phyloP scores from a whole-genome alignment of 352 stramenopile species.

The Pythium brachiatum region DNA sequence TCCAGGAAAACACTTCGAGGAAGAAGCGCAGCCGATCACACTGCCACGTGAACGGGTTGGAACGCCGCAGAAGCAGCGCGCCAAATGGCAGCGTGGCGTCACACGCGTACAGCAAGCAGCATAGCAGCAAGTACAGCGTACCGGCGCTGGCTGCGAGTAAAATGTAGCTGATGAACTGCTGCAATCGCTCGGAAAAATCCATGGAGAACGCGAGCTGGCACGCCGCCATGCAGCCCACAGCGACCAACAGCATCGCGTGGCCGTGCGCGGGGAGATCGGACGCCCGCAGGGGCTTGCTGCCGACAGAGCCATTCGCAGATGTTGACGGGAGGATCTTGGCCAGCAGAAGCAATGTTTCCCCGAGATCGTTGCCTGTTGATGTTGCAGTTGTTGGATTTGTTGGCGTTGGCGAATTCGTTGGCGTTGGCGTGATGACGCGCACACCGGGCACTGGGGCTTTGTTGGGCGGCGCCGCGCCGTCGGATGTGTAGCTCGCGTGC shows the following conservation, averaged over 20 bases:
- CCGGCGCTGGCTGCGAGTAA: conserved; percentile 50
- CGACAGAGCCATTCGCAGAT: not conserved
- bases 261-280: not conserved
- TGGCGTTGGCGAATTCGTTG: not conserved
- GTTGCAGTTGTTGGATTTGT: not conserved
- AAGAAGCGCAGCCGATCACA: conserved; percentile 55
- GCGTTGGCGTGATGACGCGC: not conserved
- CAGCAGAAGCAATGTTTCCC: conserved; percentile 50
- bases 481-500: not conserved
- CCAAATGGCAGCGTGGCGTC: conserved; percentile 30
- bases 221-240: conserved; percentile 28
- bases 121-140: conserved; percentile 46
- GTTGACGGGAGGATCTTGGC: conserved; percentile 26
- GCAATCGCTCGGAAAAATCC: conserved; percentile 36
- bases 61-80: conserved; percentile 49
- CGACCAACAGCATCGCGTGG: conserved; percentile 33
- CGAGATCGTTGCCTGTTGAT: conserved; percentile 32
- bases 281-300: not conserved
- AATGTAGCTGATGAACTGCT: conserved; percentile 50
- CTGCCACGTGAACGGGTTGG: conserved; percentile 47
- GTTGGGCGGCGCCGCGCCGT: not conserved
- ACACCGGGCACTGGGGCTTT: not conserved
- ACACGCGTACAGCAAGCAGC: conserved; percentile 35
- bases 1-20: conserved; percentile 72
- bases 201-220: conserved; percentile 31